These are phyloP conservation scores for Fraxinus quadrangulata DNA, from an alignment of 257 asterid species.

Conservation along the genomic window DNA sequence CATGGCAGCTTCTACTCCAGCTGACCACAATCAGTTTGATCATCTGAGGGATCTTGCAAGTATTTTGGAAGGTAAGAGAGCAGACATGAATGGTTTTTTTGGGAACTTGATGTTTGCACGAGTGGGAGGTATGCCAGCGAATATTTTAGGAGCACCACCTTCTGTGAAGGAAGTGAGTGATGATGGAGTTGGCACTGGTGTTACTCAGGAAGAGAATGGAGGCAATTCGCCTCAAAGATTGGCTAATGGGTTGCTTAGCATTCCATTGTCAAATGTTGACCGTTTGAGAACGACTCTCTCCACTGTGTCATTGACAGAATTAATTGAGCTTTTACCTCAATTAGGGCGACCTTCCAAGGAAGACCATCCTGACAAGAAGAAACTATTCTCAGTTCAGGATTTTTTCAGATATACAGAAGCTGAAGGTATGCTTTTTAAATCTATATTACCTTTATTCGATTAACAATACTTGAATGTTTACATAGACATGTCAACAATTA, in stretches of 20 bases:
- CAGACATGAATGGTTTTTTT: conserved; percentile 73
- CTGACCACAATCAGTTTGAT: conserved; percentile 47
- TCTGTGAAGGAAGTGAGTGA: conserved; percentile 58
- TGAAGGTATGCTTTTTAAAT: conserved; percentile 64
- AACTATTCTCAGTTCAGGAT: conserved; percentile 90
- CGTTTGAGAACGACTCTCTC: conserved; percentile 82
- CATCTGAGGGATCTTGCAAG: conserved; percentile 56
- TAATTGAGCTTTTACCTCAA: conserved; percentile 87
- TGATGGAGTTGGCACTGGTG: conserved; percentile 49
- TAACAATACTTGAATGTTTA: conserved; percentile 16
- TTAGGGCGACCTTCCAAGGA: conserved; percentile 82
- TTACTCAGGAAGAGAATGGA: conserved; percentile 59
- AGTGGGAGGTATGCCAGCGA: conserved; percentile 91
- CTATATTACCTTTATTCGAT: background rate
- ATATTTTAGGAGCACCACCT: conserved; percentile 66
- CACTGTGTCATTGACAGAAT: conserved; percentile 80
- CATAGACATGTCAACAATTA: background rate
- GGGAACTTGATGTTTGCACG: conserved; percentile 87
- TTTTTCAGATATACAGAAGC: conserved; percentile 97
- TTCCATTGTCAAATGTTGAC: conserved; percentile 94
- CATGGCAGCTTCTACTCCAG: conserved; percentile 27
- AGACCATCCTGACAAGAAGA: conserved; percentile 97
- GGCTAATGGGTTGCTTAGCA: conserved; percentile 80
- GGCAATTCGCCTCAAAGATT: conserved; percentile 57
- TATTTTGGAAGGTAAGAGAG: conserved; percentile 81